Evolutionary conservation across 345 rosid genomes (phyloP), one percentile per base, ranked within the genome.

Genomic region (Cardamine chenopodiifolia): DNA sequence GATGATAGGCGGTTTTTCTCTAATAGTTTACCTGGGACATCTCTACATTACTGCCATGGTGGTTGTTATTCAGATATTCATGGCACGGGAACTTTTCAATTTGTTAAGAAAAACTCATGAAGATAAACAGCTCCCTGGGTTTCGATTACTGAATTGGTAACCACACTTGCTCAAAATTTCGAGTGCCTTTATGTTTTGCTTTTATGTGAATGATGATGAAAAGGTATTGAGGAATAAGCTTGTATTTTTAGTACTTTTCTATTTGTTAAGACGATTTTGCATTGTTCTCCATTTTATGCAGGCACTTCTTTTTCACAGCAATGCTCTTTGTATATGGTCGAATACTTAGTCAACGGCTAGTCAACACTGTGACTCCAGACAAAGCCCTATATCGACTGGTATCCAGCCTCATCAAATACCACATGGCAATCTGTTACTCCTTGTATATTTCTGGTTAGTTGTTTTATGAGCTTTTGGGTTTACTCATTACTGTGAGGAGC

Each of bases 291-390:
- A 7, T 56, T 31, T 54, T 9, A 5, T 85, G 75, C 62, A 89
- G 97, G 93, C 89, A 89, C 79, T 91, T 91, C 79, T 89, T 89
- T 89, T 91, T 91, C 86, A 84, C 95, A 32, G 91, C 86, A 34
- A 91, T 91, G 97, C 81, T 89, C 20, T 91, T 91, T 66, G 91
- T 91, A n/a, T 91, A 89, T 75, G 97, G 96, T 42, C 90, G 93
- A 75, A 84, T 89, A 80, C 92, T 89, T 77, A 91, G 87, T 78
- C 97, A 81, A 72, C 86, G 91, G 71, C 82, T 91, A 8, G 92
- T 76, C 81, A 91, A 91, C 63, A 88, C 97, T 47, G 97, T 91
- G 58, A 89, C 93, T 67, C 72, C 88, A 35, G 93, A 88, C 80
- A 87, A 85, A 80, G 80, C 85, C 79, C 77, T 83, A 22, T 89